phyloP scores from a whole-genome alignment of 2,329 filamentous ascomycete genomes.

The Ceratocystis colombiana region DNA sequence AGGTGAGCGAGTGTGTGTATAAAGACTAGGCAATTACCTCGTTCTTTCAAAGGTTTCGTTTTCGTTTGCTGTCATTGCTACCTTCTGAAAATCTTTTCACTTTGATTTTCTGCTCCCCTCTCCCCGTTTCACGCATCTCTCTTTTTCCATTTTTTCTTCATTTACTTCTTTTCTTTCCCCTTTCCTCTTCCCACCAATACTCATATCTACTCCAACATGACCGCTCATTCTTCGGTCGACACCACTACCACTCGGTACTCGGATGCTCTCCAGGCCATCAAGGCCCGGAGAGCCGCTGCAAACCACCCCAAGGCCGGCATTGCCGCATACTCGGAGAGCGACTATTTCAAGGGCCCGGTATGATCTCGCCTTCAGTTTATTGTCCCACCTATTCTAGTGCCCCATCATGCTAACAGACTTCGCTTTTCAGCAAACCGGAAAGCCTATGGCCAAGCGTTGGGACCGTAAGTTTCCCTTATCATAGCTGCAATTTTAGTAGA shows the following conservation, averaged over 20 bases:
- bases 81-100: neutral
- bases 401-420: neutral
- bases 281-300: slow-evolving; percentile 57
- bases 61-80: slow-evolving; percentile 5
- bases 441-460: slow-evolving; percentile 72
- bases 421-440: slow-evolving; percentile 37
- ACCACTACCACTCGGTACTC: slow-evolving; percentile 22
- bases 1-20: neutral
- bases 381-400: neutral
- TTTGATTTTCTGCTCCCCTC: neutral
- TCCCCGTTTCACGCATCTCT: neutral
- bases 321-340: slow-evolving; percentile 66
- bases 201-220: neutral
- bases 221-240: slow-evolving; percentile 15
- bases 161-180: neutral
- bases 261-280: slow-evolving; percentile 48
- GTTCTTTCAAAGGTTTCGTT: neutral
- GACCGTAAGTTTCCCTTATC: slow-evolving; percentile 53
- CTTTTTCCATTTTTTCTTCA: neutral
- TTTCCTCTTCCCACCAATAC: neutral
- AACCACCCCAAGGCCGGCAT: slow-evolving; percentile 63
- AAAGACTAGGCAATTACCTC: neutral
- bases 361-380: slow-evolving; percentile 29
- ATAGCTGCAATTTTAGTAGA: too few species aligned
- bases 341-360: slow-evolving; percentile 72